phyloP scores from a whole-genome alignment of 805 yeast genomes.

The Candida krabiensis region DNA sequence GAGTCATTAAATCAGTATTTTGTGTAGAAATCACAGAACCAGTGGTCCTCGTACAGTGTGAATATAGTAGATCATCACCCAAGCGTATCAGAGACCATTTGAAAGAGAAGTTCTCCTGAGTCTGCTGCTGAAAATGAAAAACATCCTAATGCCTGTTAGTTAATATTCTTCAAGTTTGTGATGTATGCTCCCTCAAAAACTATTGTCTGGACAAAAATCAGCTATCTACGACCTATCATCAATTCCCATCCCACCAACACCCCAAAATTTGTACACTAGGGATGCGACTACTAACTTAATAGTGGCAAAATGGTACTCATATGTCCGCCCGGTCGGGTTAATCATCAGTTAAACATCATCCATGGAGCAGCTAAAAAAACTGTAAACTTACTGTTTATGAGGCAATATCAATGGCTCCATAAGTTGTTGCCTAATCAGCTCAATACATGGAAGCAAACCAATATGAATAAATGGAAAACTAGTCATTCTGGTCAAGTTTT shows the following conservation, averaged over 20 bases:
- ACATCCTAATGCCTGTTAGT: too few relatives aligned
- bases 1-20: constrained; percentile 59
- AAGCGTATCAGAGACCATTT: constrained; percentile 5
- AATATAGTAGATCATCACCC: constrained; percentile 39
- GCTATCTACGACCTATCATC: constrained; percentile 51
- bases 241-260: constrained; percentile 44
- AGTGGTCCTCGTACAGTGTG: constrained; percentile 54
- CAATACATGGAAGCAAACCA: too few relatives aligned
- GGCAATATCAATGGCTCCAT: too few relatives aligned
- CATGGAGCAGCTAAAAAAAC: constrained; percentile 1
- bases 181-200: too few relatives aligned
- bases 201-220: too few relatives aligned
- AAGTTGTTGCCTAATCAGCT: too few relatives aligned
- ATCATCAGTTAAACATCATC: constrained; percentile 29
- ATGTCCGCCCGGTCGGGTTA: constrained; percentile 55
- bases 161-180: too few relatives aligned
- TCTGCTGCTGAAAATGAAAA: too few relatives aligned
- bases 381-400: too few relatives aligned
- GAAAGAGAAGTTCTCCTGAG: too few relatives aligned
- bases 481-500: constrained; percentile 2
- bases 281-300: constrained; percentile 44
- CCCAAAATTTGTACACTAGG: constrained; percentile 51
- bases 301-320: constrained; percentile 35
- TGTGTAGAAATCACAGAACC: constrained; percentile 36
- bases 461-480: constrained; percentile 15